Conservation (phyloP, 2,329 filamentous ascomycete genomes). For the Aureobasidium sp. region DNA sequence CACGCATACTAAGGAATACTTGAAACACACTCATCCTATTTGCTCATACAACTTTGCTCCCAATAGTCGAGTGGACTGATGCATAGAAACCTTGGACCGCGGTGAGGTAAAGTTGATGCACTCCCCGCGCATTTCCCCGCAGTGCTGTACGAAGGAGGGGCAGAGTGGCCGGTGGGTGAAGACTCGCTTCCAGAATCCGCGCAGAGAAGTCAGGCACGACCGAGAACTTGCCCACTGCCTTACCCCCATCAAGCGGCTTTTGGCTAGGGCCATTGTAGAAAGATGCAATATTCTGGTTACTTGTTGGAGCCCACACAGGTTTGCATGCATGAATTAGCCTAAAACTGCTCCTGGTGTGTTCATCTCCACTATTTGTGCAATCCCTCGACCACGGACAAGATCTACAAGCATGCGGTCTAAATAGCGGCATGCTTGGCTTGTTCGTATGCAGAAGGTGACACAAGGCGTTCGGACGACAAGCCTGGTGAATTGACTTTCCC, state of each 20-base stretch:
- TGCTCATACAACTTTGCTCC: too few species aligned
- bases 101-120: not conserved
- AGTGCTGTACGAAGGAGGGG: not conserved
- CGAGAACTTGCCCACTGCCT: not conserved
- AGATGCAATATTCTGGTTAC: too few species aligned
- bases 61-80: too few species aligned
- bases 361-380: not conserved
- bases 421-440: not conserved
- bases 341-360: not conserved
- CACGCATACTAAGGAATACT: too few species aligned
- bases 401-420: not conserved
- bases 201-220: not conserved
- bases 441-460: not conserved
- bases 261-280: not conserved
- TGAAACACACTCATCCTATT: too few species aligned
- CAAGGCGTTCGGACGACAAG: not conserved
- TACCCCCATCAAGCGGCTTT: not conserved
- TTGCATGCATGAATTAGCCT: slow-evolving; percentile 1
- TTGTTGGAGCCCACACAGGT: not conserved
- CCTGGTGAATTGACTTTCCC: too few species aligned
- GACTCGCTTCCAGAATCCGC: not conserved
- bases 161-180: not conserved
- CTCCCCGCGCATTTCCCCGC: not conserved
- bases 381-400: not conserved
- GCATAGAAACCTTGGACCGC: too few species aligned